Base-by-base conservation (phyloP, 495 filamentous ascomycete genomes). In the Aspergillus incahuasiensis region DNA sequence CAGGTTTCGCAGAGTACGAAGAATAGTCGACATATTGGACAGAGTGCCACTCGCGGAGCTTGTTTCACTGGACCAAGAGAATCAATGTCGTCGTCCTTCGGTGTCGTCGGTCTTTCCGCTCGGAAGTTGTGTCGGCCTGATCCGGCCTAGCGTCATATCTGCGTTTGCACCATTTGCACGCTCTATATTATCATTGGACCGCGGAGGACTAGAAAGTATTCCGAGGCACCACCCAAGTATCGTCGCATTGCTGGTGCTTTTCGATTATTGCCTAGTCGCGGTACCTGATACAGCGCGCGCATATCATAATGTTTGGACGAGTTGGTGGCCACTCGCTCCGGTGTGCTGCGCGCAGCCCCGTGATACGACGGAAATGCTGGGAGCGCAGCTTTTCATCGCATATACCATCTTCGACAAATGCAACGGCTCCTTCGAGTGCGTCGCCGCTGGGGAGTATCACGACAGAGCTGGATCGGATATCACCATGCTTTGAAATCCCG, bases 11-110 rank as follows among this genome's bases (percentile, higher is more conserved):
- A 97, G 71, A 15, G 92, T 96, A 72, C 94, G 86, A 54, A 83
- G 71, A 63, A 97, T 79, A 43, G 89, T 96, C 73, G 95, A 97
- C 94, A 99, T 99, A 65, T 71, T 79, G 75, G 63, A 57, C 57
- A 66, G 61, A 60, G 46, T 62, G 49, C 54, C n/a, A 41, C 20
- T 50, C 18, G 28, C 56, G 21, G 44, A 20, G 21, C 19, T 48
- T 47, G 47, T 22, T 34, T 41, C 47, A 21, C 50, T 57, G 58
- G 47, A 53, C 50, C 50, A 41, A 47, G 34, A 47, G 38, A 40
- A 44, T 30, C 21, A 34, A 30, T 44, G 47, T 44, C 22, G 58
- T 58, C 60, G 59, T 57, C 54, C 38, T 53, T 58, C 42, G 46
- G 21, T 22, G 21, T 55, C 48, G 47, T 35, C 46, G 28, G 48